phyloP scores from a whole-genome alignment of 2,329 filamentous ascomycete genomes.

The Trichoderma koningii region DNA sequence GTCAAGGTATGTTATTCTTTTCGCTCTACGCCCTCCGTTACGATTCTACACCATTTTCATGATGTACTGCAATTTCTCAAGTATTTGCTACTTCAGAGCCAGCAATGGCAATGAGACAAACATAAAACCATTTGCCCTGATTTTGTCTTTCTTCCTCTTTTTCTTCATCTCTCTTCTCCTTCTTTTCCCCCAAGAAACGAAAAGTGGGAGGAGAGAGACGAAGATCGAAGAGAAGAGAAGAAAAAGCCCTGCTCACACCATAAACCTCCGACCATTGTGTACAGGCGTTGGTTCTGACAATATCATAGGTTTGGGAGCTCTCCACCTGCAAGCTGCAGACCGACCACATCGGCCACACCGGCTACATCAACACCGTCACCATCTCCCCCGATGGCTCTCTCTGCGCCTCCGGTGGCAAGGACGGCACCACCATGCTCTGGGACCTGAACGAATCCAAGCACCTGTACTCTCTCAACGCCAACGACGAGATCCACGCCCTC shows the following conservation, averaged over 20 bases:
- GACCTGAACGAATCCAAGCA: constrained; percentile 99
- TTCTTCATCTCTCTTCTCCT: neutral
- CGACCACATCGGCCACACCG: constrained; percentile 99
- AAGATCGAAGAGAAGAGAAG: neutral
- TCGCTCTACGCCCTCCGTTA: constrained; percentile 14
- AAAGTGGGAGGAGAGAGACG: too few relatives aligned
- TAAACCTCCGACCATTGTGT: neutral
- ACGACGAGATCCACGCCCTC: constrained; percentile 99
- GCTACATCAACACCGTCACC: constrained; percentile 99
- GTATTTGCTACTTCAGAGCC: constrained; percentile 99
- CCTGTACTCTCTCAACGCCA: constrained; percentile 98
- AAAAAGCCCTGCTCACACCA: neutral
- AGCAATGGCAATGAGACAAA: constrained; percentile 90
- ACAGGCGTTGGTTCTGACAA: constrained; percentile 21
- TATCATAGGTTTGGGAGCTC: constrained; percentile 91
- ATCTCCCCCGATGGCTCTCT: constrained; percentile 99
- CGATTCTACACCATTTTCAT: constrained; percentile 54
- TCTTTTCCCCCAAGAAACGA: too few relatives aligned
- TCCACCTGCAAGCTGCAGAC: constrained; percentile 99
- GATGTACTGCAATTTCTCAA: constrained; percentile 86
- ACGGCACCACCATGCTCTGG: constrained; percentile 99
- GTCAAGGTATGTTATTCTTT: constrained; percentile 80
- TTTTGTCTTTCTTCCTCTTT: constrained; percentile 40
- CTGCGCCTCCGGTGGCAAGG: constrained; percentile 98
- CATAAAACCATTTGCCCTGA: constrained; percentile 83